A percentile compares a stretch with the other conserved stretches of the same genome.
These are phyloP conservation scores for Fusarium bactridioides DNA, from an alignment of 2,329 filamentous ascomycete genomes.

Conservation along the genomic window DNA sequence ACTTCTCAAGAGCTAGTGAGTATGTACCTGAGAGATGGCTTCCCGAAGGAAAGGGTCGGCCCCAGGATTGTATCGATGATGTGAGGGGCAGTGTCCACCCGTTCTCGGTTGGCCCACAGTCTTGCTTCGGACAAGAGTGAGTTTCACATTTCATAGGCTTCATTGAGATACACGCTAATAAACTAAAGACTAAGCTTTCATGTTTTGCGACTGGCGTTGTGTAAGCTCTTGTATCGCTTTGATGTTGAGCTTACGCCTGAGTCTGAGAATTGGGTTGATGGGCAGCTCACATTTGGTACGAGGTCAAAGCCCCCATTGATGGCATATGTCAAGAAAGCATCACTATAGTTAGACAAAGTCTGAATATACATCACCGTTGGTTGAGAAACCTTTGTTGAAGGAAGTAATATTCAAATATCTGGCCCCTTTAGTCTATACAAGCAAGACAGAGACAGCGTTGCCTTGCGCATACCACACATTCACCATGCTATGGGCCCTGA, in stretches of 20 bases:
- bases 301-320: background rate
- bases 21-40: background rate
- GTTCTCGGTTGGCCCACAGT: background rate
- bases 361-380: accelerated
- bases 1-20: background rate
- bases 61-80: background rate
- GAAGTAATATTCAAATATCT: background rate
- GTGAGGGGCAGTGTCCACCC: background rate
- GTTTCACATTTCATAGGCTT: background rate
- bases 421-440: too few species aligned
- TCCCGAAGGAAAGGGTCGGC: background rate
- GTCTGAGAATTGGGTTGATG: background rate
- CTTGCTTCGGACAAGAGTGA: slow-evolving; percentile 1
- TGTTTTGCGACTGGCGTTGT: background rate
- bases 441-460: background rate
- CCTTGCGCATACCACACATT: accelerated
- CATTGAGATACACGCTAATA: background rate
- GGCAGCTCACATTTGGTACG: background rate
- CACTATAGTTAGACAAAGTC: accelerated
- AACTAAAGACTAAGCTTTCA: background rate
- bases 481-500: accelerated
- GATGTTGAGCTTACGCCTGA: background rate
- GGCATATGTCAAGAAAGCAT: background rate
- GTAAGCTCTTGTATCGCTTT: background rate
- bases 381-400: accelerated